phyloP scores from a whole-genome alignment of 306 rosid species.

The Pyrus communis region DNA sequence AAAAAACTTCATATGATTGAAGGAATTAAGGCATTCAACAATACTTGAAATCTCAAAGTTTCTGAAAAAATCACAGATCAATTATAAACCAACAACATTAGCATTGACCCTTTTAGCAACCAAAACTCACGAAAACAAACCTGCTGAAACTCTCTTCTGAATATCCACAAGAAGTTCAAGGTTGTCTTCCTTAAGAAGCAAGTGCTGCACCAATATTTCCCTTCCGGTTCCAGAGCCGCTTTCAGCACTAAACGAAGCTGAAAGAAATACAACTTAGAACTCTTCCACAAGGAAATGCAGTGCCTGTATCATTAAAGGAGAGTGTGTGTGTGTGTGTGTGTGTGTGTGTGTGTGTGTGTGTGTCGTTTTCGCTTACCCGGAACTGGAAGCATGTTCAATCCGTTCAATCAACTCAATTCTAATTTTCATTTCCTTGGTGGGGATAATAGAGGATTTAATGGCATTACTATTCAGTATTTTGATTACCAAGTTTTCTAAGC shows the following conservation, averaged over 20 bases:
- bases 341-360: not conserved
- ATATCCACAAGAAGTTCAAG: constrained; percentile 60
- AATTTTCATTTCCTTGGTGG: not conserved
- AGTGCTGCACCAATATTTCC: constrained; percentile 87
- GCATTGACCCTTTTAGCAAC: not conserved
- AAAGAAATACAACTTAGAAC: constrained; percentile 11
- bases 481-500: not conserved
- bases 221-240: constrained; percentile 39
- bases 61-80: not conserved
- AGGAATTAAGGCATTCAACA: not conserved
- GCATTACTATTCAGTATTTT: not conserved
- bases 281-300: not conserved
- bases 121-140: constrained; percentile 21
- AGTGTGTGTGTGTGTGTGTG: too few relatives aligned
- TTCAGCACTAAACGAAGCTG: constrained; percentile 60
- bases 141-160: constrained; percentile 56
- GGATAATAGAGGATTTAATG: not conserved
- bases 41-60: not conserved
- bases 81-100: not conserved
- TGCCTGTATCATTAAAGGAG: too few relatives aligned
- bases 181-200: constrained; percentile 77
- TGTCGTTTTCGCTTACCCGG: not conserved
- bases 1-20: not conserved
- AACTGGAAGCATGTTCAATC: not conserved
- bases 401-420: not conserved